Conservation (phyloP, 495 filamentous ascomycete genomes). For the Penicillium atrosanguineum region DNA sequence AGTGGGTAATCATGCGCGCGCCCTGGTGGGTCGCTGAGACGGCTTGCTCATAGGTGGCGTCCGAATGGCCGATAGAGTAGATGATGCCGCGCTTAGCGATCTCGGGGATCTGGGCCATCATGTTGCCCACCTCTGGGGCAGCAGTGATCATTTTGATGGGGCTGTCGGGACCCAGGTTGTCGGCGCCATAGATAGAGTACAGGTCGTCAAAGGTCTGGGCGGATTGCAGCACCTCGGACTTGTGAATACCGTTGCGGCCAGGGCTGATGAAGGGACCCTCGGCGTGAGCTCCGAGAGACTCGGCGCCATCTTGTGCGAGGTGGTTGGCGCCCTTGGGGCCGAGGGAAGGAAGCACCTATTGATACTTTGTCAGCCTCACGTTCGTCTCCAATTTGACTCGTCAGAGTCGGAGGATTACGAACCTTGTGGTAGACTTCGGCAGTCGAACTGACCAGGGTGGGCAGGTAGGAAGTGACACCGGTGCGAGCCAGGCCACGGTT, state of each 20-base stretch:
- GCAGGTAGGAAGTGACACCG: slow-evolving; percentile 81
- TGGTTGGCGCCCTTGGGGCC: slow-evolving; percentile 57
- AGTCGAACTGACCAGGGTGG: slow-evolving; percentile 66
- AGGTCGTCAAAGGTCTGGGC: slow-evolving; percentile 55
- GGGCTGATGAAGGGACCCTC: slow-evolving; percentile 81
- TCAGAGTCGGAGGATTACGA: neutral
- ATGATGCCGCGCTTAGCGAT: slow-evolving; percentile 61
- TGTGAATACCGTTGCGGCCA: slow-evolving; percentile 71
- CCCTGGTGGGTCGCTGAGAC: slow-evolving; percentile 62
- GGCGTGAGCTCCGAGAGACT: slow-evolving; percentile 79
- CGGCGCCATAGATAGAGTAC: slow-evolving; percentile 63
- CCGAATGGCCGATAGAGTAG: slow-evolving; percentile 77
- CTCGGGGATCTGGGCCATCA: slow-evolving; percentile 58
- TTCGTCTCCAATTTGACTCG: neutral
- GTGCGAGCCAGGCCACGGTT: slow-evolving; percentile 68
- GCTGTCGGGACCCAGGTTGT: slow-evolving; percentile 47
- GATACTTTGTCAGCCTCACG: neutral
- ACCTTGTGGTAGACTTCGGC: slow-evolving; percentile 67
- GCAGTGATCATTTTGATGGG: slow-evolving; percentile 74
- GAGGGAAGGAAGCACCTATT: slow-evolving; percentile 66
- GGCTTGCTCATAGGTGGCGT: slow-evolving; percentile 75
- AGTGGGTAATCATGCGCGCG: slow-evolving; percentile 81
- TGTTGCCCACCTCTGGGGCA: slow-evolving; percentile 71
- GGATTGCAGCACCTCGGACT: slow-evolving; percentile 58
- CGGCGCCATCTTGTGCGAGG: slow-evolving; percentile 59